Conservation (phyloP, 1,284 basidiomycete species). For the Trichosporon asahii region DNA sequence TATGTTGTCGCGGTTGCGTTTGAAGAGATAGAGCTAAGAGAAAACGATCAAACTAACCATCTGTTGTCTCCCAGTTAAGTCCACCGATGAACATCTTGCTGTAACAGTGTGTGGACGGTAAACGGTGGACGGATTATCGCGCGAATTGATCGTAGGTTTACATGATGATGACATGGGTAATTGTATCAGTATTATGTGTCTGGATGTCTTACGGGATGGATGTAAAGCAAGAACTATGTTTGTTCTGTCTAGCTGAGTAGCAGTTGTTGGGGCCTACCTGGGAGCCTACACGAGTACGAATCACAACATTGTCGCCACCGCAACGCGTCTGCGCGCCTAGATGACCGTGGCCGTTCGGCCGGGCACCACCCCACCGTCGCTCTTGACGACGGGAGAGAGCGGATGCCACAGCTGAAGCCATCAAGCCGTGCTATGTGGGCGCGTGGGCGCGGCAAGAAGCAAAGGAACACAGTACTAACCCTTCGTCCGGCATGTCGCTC, state of each 20-base stretch:
- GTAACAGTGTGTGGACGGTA: conserved; percentile 36
- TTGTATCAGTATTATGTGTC: conserved; percentile 20
- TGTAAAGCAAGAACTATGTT: conserved; percentile 10
- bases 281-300: conserved; percentile 7
- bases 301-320: neutral
- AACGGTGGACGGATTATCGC: neutral
- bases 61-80: conserved; percentile 94
- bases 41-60: conserved; percentile 58
- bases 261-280: conserved; percentile 14
- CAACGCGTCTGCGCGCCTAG: neutral
- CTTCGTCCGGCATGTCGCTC: conserved; percentile 97
- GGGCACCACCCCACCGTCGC: neutral
- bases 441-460: neutral
- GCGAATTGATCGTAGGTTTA: conserved; percentile 5
- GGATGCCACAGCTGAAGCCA: neutral
- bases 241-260: conserved; percentile 6
- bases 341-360: neutral
- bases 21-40: neutral
- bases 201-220: conserved; percentile 8
- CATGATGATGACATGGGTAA: conserved; percentile 7
- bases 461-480: conserved; percentile 64
- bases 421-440: neutral
- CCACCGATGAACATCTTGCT: conserved; percentile 99
- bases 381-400: neutral
- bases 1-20: neutral